Base-by-base conservation (phyloP, 192 early-diverging fungal genomes). In the Kappamyces sp. region DNA sequence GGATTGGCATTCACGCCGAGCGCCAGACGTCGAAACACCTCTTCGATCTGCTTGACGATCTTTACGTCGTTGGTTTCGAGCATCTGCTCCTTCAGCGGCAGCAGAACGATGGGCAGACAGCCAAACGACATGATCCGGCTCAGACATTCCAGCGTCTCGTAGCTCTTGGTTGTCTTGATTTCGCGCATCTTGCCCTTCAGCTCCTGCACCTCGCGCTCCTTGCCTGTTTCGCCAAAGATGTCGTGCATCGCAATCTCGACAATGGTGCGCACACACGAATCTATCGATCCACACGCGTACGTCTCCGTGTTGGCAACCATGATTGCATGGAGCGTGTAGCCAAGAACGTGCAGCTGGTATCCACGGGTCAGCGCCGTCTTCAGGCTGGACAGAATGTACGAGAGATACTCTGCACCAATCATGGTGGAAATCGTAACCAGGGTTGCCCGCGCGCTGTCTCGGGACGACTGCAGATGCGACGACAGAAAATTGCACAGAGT, bases 261-360 rank as follows among this genome's bases (percentile, higher is more conserved):
- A 36, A 97, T 66, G 11, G 72, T 72, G 39, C 77, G 77, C 9
- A 93, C 62, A 45, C 90, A 89, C 49, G 84, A 78, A 66, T 99
- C 93, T 29, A 97, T 64, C 2, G 82, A 78, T 30, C 89, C 90
- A 1, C 65, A 45, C 2, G 57, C 7, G 49, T 85, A 76, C 3
- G 66, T 75, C 14, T 77, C 72, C 29, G 80, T 61, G 38, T 93
- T 71, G 46, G 83, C 83, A 22, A 72, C 72, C n/a, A 98, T 64
- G 64, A 99, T 67, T 2, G 86, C 70, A 61, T 97, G 88, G 48
- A 96, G 59, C 1, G 95, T 97, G 69, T 85, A 97, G 41, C 89
- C 91, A n/a, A 99, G 83, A 9, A 99, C 89, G 68, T 98, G 95
- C 35, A 89, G 75, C 59, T 94, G 88, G 59, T 91, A 89, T 42